Percentiles rank a stretch among this genome's conserved stretches.
Conservation (phyloP, 2,329 filamentous ascomycete genomes). For the Pseudocercospora fijiensis region DNA sequence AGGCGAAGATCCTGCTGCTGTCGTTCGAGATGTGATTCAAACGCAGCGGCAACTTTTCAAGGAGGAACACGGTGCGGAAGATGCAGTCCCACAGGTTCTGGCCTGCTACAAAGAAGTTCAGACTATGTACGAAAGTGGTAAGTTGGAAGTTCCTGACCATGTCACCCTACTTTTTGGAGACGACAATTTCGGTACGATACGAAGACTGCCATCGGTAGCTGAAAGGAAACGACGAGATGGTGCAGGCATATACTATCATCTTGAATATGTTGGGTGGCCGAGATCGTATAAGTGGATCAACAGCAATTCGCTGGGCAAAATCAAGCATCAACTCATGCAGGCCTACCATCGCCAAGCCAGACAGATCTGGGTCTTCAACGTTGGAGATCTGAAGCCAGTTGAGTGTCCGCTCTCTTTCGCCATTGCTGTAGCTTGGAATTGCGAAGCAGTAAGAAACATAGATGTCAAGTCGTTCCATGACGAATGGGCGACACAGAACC, state of each 20-base stretch:
- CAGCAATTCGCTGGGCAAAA: conserved; percentile 62
- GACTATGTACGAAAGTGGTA: conserved; percentile 63
- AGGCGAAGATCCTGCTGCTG: neutral
- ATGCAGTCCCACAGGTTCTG: neutral
- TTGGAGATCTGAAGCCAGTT: conserved; percentile 65
- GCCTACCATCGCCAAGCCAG: conserved; percentile 59
- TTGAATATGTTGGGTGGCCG: conserved; percentile 63
- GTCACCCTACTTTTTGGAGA: conserved; percentile 68
- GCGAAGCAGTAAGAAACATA: neutral
- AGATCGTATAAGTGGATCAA: conserved; percentile 59
- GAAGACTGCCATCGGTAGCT: conserved; percentile 59
- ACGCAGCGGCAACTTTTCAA: neutral
- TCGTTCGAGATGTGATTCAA: neutral
- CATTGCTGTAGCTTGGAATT: conserved; percentile 34
- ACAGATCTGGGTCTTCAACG: conserved; percentile 66
- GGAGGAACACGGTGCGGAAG: neutral
- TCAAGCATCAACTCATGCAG: conserved; percentile 64
- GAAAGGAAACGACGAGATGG: conserved; percentile 62
- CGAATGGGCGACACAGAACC: conserved; percentile 58
- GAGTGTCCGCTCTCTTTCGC: conserved; percentile 40
- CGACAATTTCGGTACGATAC: conserved; percentile 63
- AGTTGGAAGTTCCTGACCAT: conserved; percentile 61
- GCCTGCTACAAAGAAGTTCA: conserved; percentile 67
- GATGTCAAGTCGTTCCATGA: neutral
- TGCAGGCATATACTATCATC: conserved; percentile 63